Evolutionary conservation across 2,329 filamentous ascomycete species (phyloP), one percentile per base, ranked within the genome.

Genomic region (Fusarium gaditjirri): DNA sequence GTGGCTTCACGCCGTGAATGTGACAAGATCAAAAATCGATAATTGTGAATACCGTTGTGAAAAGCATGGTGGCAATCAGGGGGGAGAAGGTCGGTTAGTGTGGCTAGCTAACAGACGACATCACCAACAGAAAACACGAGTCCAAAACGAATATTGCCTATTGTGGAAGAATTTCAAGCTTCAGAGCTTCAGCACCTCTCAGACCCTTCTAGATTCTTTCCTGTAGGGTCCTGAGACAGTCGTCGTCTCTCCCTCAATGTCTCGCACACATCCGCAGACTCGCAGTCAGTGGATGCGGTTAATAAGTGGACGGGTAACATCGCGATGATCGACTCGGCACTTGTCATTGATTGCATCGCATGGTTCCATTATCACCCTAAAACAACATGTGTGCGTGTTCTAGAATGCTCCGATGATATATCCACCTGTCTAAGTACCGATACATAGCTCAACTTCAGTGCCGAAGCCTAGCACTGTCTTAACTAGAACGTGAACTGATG

Each of bases 1-100:
- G 43, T 63, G 49, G 43, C 65, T 68, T 68, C 27, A 35, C 16
- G 44, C 21, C 12, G 38, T 68, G 29, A 61, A 50, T 56, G 23
- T 63, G 33, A 21, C 38, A 25, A 63, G 17, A 31, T 4, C 16
- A n/a, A 16, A 27, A 23, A 68, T 46, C 29, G 43, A 36, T 27
- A 56, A 46, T 35, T 27, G 13, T 4, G 12, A 38, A 50, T 38
- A 23, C 27, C 44, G 25, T 68, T 36, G 21, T 46, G 11, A 13
- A 29, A 33, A 50, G 11, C 5, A 36, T 29, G 23, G 27, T 19
- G 31, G 38, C 19, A 35, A 38, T 43, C n/a, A 25, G 23, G 21
- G n/a, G 29, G 11, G 21, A 39, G 38, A 29, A 56, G 35, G 10
- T n/a, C 49, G 41, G 29, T 35, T 38, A 16, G 39, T 36, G n/a